A percentile compares a stretch with the other conserved stretches of the same genome.
Conservation (phyloP, 2,329 filamentous ascomycete species). For the Metarhizium brunneum region DNA sequence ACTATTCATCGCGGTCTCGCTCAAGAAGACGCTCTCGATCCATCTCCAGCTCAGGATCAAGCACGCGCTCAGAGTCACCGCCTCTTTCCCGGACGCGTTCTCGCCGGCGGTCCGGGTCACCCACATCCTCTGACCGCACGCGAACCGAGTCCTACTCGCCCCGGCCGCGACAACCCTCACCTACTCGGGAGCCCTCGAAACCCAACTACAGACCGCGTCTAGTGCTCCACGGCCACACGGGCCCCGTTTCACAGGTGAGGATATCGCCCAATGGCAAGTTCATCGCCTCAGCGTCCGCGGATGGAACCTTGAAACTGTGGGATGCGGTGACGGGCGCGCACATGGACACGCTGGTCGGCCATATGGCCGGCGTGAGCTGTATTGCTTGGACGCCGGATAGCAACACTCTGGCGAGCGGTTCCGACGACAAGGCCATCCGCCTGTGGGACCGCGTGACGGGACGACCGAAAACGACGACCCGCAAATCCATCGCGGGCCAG, state of each 20-base stretch:
- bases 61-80: slow-evolving; percentile 27
- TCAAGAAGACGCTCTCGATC: slow-evolving; percentile 23
- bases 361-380: slow-evolving; percentile 85
- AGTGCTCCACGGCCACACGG: slow-evolving; percentile 66
- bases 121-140: slow-evolving; percentile 21
- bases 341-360: slow-evolving; percentile 83
- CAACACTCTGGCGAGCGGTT: slow-evolving; percentile 77
- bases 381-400: slow-evolving; percentile 93
- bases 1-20: slow-evolving; percentile 17
- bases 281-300: slow-evolving; percentile 85
- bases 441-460: slow-evolving; percentile 73
- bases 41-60: slow-evolving; percentile 25
- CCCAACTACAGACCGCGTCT: slow-evolving; percentile 63
- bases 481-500: slow-evolving; percentile 24
- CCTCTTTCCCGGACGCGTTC: slow-evolving; percentile 23
- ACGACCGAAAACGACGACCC: slow-evolving; percentile 39
- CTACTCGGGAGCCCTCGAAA: slow-evolving; percentile 39
- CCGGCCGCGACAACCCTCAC: slow-evolving; percentile 18
- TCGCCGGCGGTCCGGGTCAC: slow-evolving; percentile 18
- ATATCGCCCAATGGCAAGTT: slow-evolving; percentile 86
- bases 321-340: slow-evolving; percentile 67
- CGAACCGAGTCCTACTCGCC: slow-evolving; percentile 11
- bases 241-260: slow-evolving; percentile 73
- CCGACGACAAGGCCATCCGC: slow-evolving; percentile 92
- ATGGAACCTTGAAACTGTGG: slow-evolving; percentile 89